Base-by-base conservation (phyloP, 169 alveolate genomes). In the Plasmodium sp. region DNA sequence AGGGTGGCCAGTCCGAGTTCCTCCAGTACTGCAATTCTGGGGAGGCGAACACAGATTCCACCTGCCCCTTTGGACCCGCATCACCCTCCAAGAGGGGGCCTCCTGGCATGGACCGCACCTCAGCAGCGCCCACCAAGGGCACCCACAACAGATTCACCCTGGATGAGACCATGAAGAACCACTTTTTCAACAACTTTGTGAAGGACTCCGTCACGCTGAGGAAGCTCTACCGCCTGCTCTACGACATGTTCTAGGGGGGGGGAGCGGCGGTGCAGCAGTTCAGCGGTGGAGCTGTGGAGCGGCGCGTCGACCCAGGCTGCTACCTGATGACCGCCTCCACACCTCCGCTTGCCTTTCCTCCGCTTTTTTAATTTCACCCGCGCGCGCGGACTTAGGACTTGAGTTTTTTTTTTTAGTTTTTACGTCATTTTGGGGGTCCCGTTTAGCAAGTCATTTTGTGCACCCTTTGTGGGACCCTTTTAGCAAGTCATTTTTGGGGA, bases 141-240 rank as follows among this genome's bases (percentile, higher is more conserved):
- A 51, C 27, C 34, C 27, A 75, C n/a, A 86, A 74, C 56, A 75
- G 77, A 34, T 86, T 86, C 74, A 90, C 48, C 54, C 31, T 90
- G 9, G 39, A 79, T 39, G 84, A 90, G 41, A 62, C 88, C 3
- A 80, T 90, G 94, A 90, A 90, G 72, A 80, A 80, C 39, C 90
- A 80, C 14, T 90, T 90, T 18, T 90, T 80, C 22, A 80, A 80
- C 83, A 80, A 27, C 2, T 90, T 90, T 31, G 74, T 43, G 27
- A 90, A 90, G 39, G 94, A 90, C 10, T 62, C 81, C 22, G 58
- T 80, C 10, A 67, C 72, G 72, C 54, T 90, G 39, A 90, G 56
- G 51, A 90, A 80, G 83, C 73, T 90, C 43, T 90, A 80, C 82
- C 67, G 34, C 33, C 12, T 90, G 73, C 36, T 90, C 5, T 90